A percentile compares a stretch with the other conserved stretches of the same genome.
Evolutionary conservation across 768 basidiomycete species (phyloP).

Genomic region (Tricholoma matsutake): DNA sequence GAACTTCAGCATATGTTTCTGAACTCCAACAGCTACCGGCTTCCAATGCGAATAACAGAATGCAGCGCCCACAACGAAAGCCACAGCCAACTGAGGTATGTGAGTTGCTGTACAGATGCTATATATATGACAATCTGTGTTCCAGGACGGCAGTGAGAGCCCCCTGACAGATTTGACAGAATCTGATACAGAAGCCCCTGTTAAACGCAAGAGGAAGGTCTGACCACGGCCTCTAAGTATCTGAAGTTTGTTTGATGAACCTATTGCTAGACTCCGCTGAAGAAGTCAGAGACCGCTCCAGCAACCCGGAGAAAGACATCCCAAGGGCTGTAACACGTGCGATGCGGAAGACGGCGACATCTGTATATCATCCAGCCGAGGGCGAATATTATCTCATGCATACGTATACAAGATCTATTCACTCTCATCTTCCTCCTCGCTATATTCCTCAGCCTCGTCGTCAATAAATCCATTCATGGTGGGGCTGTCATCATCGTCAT

Average conservation of each 20-base stretch:
- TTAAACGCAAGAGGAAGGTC: constrained; percentile 8
- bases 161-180: constrained; percentile 21
- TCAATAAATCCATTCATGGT: constrained; percentile 51
- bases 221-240: not conserved
- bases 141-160: constrained; percentile 14
- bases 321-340: not conserved
- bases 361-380: not conserved
- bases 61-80: not conserved
- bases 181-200: constrained; percentile 12
- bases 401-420: constrained; percentile 32
- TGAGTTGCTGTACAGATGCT: not conserved
- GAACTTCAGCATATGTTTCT: constrained; percentile 69
- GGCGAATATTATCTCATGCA: not conserved
- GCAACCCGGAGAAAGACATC: not conserved
- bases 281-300: not conserved
- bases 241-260: not conserved
- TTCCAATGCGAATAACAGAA: not conserved
- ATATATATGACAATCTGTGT: not conserved
- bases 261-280: not conserved
- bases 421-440: constrained; percentile 48
- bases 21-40: constrained; percentile 50
- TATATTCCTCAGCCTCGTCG: constrained; percentile 53
- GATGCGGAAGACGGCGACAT: not conserved
- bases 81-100: not conserved
- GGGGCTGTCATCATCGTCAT: constrained; percentile 37